Base-by-base conservation (phyloP, 176 grass and related monocot genomes). In the Carex scoparia region DNA sequence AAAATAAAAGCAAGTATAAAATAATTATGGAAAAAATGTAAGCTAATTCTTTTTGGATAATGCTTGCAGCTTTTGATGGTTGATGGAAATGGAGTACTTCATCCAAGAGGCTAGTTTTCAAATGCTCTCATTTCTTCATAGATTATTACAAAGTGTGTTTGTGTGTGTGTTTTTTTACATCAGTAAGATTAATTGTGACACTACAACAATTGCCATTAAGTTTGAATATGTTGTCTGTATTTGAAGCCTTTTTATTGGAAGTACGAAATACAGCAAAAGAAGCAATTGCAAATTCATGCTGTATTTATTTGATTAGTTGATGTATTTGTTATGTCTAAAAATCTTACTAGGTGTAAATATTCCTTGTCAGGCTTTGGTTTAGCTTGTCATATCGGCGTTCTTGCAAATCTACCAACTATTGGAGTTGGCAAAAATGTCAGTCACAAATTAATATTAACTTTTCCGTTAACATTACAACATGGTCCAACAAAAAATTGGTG, bases 1-100 rank as follows among this genome's bases (percentile, higher is more conserved):
- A 31, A 55, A 38, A 38, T 69, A 12, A 38, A 67, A 38, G 2
- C 8, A 76, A 76, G 10, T 13, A 53, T 31, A 54, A 28, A 70
- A 70, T 6, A 42, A 37, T 0, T 51, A 7, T 6, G 48, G 38
- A 35, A 63, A 38, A 18, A 83, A 83, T 5, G 33, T 49, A 65
- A 67, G 2, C 46, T 65, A 81, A 65, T 32, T 31, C 3, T 83
- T 68, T 83, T 67, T 64, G 7, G 60, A 83, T 83, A 23, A 19
- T 48, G 40, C 30, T 86, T 89, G 56, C 85, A 98, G 93, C 86
- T 98, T 81, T 74, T 98, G 83, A 98, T 98, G 91, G 91, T 93
- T 86, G 95, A 98, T 88, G 95, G 95, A 86, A 98, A 98, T 90
- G 95, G 95, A 80, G 80, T 98, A 49, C 95, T 98, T 69, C 93